A percentile compares a stretch with the other conserved stretches of the same genome.
phyloP scores from a whole-genome alignment of 139 green algal species.

The Chlamydomonas asymmetrica region DNA sequence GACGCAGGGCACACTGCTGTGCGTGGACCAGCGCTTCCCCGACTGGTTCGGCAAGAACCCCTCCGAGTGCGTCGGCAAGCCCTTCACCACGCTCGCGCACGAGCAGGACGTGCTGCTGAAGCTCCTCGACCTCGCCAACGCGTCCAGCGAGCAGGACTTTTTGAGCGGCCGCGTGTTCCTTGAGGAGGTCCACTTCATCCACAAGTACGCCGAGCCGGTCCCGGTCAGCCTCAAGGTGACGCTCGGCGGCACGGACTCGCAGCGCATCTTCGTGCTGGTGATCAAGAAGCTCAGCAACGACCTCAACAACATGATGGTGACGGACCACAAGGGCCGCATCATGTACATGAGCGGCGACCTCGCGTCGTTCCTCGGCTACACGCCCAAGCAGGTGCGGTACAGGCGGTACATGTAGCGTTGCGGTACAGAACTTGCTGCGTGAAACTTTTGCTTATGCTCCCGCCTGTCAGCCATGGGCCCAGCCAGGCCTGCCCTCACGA shows the following conservation, averaged over 20 bases:
- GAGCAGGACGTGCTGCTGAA: constrained; percentile 34
- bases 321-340: constrained; percentile 47
- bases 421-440: too few relatives aligned
- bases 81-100: constrained; percentile 17
- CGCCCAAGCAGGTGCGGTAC: constrained; percentile 15
- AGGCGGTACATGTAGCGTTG: too few relatives aligned
- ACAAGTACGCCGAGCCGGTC: constrained; percentile 37
- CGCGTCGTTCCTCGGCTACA: constrained; percentile 32
- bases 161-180: constrained; percentile 15
- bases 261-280: constrained; percentile 39
- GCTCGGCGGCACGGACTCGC: constrained; percentile 33
- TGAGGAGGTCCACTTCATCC: constrained; percentile 26
- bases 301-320: constrained; percentile 40
- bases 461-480: too few relatives aligned
- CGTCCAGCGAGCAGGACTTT: constrained; percentile 20
- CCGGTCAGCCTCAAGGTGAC: constrained; percentile 14
- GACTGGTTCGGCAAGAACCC: constrained; percentile 26
- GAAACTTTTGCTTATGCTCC: too few relatives aligned
- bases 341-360: constrained; percentile 42
- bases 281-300: constrained; percentile 17
- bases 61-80: constrained; percentile 24
- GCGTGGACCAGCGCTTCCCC: constrained; percentile 41
- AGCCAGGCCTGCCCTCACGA: too few relatives aligned
- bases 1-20: constrained; percentile 33
- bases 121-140: constrained; percentile 30